These are phyloP conservation scores for Gloeostereum incarnatum DNA, from an alignment of 768 basidiomycete species.

Conservation along the genomic window DNA sequence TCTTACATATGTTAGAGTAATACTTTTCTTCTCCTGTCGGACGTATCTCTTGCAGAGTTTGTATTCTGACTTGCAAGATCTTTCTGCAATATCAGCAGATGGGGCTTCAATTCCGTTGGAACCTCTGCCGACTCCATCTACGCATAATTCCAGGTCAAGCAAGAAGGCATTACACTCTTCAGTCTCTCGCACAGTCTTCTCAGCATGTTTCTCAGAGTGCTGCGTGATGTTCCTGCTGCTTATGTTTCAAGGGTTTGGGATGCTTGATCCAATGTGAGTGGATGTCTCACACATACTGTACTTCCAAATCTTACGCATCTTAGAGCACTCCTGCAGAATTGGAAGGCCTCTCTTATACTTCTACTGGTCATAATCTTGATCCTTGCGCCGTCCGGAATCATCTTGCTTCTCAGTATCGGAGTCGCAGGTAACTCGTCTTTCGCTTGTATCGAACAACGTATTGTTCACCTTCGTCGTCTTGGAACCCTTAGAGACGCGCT, in stretches of 20 bases:
- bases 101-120: too few species aligned
- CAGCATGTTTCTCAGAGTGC: constrained; percentile 67
- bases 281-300: neutral
- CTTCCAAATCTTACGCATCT: neutral
- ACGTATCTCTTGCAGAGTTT: too few species aligned
- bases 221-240: constrained; percentile 65
- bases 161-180: constrained; percentile 36
- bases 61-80: too few species aligned
- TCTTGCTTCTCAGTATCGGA: constrained; percentile 44
- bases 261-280: constrained; percentile 48
- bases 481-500: constrained; percentile 2
- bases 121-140: too few species aligned
- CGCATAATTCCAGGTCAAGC: constrained; percentile 5
- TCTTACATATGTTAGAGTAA: too few species aligned
- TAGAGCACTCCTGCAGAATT: constrained; percentile 60
- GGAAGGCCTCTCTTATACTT: constrained; percentile 54
- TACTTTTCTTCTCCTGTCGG: too few species aligned
- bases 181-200: constrained; percentile 52
- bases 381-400: constrained; percentile 52
- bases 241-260: constrained; percentile 55
- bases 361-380: constrained; percentile 57
- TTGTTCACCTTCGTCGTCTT: neutral
- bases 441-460: neutral
- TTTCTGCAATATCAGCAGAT: too few species aligned
- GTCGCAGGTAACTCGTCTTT: constrained; percentile 3